phyloP scores from a whole-genome alignment of 2,329 filamentous ascomycete genomes.

The Fusarium equiseti region DNA sequence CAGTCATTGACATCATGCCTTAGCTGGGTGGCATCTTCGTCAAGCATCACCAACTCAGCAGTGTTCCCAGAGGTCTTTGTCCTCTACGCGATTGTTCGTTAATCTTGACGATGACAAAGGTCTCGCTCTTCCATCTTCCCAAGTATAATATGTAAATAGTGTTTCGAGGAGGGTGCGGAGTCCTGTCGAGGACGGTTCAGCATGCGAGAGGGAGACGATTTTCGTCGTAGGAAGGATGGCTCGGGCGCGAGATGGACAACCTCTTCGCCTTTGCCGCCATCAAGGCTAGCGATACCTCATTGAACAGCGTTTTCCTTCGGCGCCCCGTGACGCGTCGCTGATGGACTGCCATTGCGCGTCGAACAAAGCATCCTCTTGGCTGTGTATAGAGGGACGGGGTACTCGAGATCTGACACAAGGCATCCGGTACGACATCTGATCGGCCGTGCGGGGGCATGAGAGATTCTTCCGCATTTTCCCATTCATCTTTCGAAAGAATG shows the following conservation, averaged over 20 bases:
- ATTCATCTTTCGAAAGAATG: not conserved
- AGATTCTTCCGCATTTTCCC: not conserved
- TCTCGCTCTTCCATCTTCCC: not conserved
- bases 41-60: not conserved
- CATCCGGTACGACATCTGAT: no score
- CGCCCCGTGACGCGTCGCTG: no score
- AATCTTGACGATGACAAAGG: not conserved
- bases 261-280: not conserved
- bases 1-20: not conserved
- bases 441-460: accelerated
- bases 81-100: not conserved
- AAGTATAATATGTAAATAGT: not conserved
- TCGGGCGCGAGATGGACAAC: not conserved
- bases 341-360: no score
- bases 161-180: not conserved
- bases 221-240: not conserved
- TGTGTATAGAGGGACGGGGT: no score
- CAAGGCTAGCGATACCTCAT: not conserved
- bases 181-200: not conserved
- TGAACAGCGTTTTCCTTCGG: no score
- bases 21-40: not conserved
- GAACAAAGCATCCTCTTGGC: no score
- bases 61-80: not conserved
- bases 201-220: not conserved
- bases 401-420: no score